Percentiles rank a stretch among this genome's conserved stretches.
Evolutionary conservation across 306 rosid genomes (phyloP).

Genomic region (Benincasa hispida): DNA sequence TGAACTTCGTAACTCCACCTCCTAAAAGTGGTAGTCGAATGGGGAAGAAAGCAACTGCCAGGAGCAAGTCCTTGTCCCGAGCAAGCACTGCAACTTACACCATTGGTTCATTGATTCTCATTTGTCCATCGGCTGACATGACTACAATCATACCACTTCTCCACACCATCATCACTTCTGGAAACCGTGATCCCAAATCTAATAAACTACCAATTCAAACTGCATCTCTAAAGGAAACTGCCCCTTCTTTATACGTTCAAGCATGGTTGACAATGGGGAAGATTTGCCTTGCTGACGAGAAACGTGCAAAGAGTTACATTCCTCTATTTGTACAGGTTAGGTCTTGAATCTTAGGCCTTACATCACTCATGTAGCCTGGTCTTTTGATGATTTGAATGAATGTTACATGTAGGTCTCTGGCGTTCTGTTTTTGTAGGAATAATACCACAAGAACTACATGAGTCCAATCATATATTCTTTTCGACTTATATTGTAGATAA

Average conservation of each 20-base stretch:
- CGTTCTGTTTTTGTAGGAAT: not conserved
- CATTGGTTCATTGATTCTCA: conserved; percentile 65
- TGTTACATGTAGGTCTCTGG: not conserved
- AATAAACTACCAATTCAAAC: conserved; percentile 35
- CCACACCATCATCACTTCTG: conserved; percentile 69
- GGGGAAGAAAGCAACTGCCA: conserved; percentile 34
- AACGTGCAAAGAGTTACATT: conserved; percentile 75
- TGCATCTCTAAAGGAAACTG: conserved; percentile 36
- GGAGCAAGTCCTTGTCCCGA: conserved; percentile 37
- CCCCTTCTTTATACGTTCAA: conserved; percentile 72
- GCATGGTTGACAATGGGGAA: conserved; percentile 93
- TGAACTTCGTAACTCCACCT: conserved; percentile 57
- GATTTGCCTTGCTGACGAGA: conserved; percentile 86
- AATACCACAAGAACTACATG: not conserved
- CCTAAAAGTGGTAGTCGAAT: conserved; percentile 40
- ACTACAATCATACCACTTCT: conserved; percentile 41
- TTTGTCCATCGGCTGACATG: conserved; percentile 59
- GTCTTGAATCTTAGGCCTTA: not conserved
- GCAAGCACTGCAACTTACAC: conserved; percentile 69
- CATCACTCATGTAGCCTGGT: not conserved
- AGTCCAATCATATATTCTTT: not conserved
- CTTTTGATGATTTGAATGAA: not conserved
- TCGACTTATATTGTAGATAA: not conserved
- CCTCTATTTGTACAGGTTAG: conserved; percentile 83
- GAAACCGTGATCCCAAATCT: conserved; percentile 50